These are phyloP conservation scores for Rhododendron vialii DNA, from an alignment of 148 eudicot species.

Conservation along the genomic window DNA sequence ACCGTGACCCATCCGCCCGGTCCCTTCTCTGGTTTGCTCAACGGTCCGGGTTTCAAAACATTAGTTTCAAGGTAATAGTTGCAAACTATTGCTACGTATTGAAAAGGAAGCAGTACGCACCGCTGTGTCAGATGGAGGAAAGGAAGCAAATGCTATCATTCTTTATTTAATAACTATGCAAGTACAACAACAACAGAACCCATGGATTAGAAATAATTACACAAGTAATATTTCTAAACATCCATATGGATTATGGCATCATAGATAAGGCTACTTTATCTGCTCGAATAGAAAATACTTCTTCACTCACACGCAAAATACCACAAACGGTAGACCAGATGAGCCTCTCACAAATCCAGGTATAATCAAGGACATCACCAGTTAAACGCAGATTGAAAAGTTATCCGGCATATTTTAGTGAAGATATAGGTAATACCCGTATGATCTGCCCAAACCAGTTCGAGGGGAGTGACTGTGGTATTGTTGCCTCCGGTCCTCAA, in stretches of 20 bases:
- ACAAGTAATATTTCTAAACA: neutral
- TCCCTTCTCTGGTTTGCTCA: too few relatives aligned
- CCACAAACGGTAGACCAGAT: neutral
- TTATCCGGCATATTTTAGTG: neutral
- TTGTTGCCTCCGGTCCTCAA: constrained; percentile 38
- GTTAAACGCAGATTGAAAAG: neutral
- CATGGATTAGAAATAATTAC: neutral
- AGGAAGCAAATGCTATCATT: neutral
- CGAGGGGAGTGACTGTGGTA: constrained; percentile 30
- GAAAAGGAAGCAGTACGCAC: neutral
- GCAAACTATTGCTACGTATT: neutral
- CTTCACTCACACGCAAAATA: neutral
- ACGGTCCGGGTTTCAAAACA: too few relatives aligned
- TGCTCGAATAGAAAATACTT: neutral
- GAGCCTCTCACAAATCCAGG: neutral
- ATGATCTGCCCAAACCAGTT: constrained; percentile 28
- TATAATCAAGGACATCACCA: neutral
- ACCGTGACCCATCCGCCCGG: too few relatives aligned
- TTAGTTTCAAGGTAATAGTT: neutral
- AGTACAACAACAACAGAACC: too few relatives aligned
- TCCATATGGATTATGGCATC: neutral
- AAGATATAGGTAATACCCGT: constrained; percentile 20
- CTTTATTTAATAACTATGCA: neutral
- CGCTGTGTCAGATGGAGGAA: neutral
- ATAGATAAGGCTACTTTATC: neutral